These are phyloP conservation scores for Candida taoyuanica DNA, from an alignment of 805 yeast genomes.

Conservation along the genomic window DNA sequence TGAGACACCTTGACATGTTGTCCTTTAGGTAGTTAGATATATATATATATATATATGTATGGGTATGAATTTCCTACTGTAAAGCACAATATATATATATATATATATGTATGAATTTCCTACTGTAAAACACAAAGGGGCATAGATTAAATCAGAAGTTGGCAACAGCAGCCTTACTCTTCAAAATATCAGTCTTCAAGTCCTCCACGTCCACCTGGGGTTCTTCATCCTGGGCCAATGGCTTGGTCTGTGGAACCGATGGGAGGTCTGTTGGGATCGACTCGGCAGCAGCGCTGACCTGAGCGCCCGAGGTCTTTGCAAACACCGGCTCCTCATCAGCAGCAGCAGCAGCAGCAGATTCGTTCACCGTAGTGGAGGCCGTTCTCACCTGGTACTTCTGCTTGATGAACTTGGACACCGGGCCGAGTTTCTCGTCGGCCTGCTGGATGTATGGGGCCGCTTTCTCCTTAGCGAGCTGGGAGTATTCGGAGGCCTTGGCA, in stretches of 20 bases:
- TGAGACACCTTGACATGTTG: conserved; percentile 13
- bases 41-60: no score
- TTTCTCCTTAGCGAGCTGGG: conserved; percentile 49
- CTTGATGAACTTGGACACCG: conserved; percentile 56
- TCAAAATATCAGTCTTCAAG: conserved; percentile 30
- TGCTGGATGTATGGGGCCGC: conserved; percentile 55
- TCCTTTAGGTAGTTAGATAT: conserved; percentile 8
- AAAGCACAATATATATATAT: no score
- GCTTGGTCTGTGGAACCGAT: conserved; percentile 30
- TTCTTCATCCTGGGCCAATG: conserved; percentile 20
- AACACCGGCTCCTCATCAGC: conserved; percentile 12
- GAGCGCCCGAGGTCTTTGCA: conserved; percentile 19
- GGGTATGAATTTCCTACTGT: neutral
- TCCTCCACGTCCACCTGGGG: conserved; percentile 26
- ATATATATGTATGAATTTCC: no score
- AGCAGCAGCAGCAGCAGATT: conserved; percentile 10
- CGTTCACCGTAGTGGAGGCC: conserved; percentile 60
- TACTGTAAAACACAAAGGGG: conserved; percentile 1
- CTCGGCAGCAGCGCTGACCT: conserved; percentile 7
- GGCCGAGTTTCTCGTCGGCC: conserved; percentile 58
- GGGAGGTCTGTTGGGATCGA: conserved; percentile 27
- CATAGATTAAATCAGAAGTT: conserved; percentile 11
- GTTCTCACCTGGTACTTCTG: conserved; percentile 56
- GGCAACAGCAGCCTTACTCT: conserved; percentile 26
- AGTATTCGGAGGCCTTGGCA: conserved; percentile 43